These are phyloP conservation scores for Trichosporon inkin DNA, from an alignment of 1,284 basidiomycete genomes.

Conservation along the genomic window DNA sequence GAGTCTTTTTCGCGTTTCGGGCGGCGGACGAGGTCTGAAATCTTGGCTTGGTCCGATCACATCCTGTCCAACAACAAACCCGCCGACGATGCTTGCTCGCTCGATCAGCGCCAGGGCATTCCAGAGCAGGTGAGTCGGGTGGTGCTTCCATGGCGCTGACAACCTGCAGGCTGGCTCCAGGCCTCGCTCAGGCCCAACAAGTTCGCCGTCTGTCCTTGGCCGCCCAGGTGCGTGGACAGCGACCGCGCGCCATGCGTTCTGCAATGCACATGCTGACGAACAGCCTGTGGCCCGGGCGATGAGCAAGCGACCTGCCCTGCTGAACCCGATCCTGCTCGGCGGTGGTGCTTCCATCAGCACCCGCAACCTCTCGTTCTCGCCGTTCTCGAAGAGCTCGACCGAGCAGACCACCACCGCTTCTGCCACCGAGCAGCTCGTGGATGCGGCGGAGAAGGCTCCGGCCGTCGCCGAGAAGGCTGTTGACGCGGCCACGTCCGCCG, in stretches of 20 bases:
- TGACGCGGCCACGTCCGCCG: conserved; percentile 12
- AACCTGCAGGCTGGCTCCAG: conserved; percentile 13
- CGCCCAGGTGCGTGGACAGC: conserved; percentile 17
- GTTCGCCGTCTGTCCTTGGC: conserved; percentile 26
- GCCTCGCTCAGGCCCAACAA: conserved; percentile 10
- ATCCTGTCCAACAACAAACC: conserved; percentile 5
- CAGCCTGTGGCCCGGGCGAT: conserved; percentile 34
- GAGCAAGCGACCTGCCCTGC: conserved; percentile 33
- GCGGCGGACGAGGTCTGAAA: conserved; percentile 1
- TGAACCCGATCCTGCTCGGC: conserved; percentile 2
- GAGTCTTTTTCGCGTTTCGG: conserved; percentile 3
- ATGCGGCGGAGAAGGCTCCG: conserved; percentile 5
- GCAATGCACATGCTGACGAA: not conserved
- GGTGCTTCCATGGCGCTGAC: not conserved
- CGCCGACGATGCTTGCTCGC: conserved; percentile 19
- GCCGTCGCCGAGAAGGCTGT: conserved; percentile 1
- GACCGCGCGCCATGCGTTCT: not conserved
- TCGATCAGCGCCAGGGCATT: conserved; percentile 19
- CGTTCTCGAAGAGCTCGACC: not conserved
- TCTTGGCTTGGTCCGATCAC: not conserved
- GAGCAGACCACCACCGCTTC: conserved; percentile 1
- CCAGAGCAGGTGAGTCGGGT: conserved; percentile 16
- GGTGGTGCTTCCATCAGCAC: not conserved
- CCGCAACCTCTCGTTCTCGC: conserved; percentile 9
- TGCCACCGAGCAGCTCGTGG: not conserved